These are phyloP conservation scores for Backusella luteola DNA, from an alignment of 192 early-diverging fungal genomes.

Conservation along the genomic window DNA sequence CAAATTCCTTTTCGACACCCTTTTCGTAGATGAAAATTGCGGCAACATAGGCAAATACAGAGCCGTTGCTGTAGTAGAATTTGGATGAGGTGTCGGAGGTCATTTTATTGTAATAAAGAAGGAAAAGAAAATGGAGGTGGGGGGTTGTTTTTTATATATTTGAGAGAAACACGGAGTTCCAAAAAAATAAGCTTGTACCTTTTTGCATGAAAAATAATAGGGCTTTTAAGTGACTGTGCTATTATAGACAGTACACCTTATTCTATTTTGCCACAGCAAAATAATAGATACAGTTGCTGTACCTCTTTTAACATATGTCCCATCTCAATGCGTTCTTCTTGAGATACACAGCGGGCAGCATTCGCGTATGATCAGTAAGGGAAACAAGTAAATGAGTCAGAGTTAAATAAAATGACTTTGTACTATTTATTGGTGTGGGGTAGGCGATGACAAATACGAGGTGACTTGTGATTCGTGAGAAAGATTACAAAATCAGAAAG, in stretches of 20 bases:
- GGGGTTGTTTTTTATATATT: neutral
- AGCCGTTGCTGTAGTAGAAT: neutral
- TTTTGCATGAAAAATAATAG: neutral
- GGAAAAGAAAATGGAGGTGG: neutral
- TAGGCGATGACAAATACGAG: neutral
- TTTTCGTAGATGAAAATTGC: neutral
- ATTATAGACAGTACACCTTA: neutral
- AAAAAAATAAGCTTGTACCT: neutral
- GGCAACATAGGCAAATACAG: neutral
- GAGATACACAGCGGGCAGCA: neutral
- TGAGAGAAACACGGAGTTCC: neutral
- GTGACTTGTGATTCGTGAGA: neutral
- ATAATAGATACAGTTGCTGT: neutral
- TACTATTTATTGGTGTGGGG: neutral
- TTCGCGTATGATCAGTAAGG: neutral
- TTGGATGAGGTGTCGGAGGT: neutral
- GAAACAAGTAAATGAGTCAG: neutral
- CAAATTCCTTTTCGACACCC: neutral
- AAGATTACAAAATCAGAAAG: neutral
- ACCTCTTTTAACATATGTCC: neutral
- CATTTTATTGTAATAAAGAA: neutral
- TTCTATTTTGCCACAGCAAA: neutral
- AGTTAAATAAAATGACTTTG: neutral
- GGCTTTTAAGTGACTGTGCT: neutral
- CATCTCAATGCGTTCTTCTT: neutral